Conservation (phyloP, 208 protist species). For the Trypanosoma lewisi region DNA sequence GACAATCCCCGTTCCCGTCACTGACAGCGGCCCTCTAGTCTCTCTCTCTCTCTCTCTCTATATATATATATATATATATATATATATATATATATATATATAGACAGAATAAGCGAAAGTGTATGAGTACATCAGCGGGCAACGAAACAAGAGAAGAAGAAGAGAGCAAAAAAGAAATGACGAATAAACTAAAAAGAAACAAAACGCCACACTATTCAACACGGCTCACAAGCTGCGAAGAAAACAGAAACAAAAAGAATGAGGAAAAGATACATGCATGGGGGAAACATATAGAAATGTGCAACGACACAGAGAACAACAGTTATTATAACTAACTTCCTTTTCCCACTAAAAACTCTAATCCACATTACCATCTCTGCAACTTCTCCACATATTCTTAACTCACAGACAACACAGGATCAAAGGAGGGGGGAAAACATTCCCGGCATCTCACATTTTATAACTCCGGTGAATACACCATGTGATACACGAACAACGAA, state of each 20-base stretch:
- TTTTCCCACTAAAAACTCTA: neutral
- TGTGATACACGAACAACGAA: neutral
- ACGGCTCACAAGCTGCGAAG: no score
- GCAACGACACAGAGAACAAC: neutral
- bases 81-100: no score
- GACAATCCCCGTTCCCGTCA: conserved; percentile 62
- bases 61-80: conserved; percentile 8
- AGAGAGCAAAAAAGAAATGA: neutral
- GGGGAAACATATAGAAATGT: no score
- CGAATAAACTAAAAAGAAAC: conserved; percentile 21
- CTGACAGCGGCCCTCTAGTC: conserved; percentile 15
- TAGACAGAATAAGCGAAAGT: no score
- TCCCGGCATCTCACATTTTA: no score
- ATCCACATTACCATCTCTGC: neutral
- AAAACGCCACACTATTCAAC: conserved; percentile 18
- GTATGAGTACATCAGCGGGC: no score
- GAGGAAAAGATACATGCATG: no score
- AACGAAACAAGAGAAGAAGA: conserved; percentile 19
- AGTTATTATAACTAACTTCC: neutral
- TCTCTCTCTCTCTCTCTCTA: neutral
- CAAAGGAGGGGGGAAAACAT: no score
- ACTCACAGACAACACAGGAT: neutral
- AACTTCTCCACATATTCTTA: neutral
- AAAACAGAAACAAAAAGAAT: neutral
- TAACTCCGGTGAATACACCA: neutral